Evolutionary conservation across 2,329 filamentous ascomycete species (phyloP).

Genomic region (Beauveria pseudobassiana): DNA sequence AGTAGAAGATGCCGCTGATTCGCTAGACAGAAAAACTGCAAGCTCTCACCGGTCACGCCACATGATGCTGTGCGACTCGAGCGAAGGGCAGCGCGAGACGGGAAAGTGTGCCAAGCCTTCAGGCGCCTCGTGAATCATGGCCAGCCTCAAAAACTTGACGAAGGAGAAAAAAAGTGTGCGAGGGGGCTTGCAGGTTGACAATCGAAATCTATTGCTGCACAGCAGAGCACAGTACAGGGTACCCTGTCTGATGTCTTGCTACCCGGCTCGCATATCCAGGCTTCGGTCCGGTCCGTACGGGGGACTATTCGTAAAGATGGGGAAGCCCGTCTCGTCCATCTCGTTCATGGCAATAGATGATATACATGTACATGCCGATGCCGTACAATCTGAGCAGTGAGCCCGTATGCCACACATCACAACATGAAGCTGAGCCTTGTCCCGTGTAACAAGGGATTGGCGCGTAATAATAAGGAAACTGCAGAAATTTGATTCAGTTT

Average conservation of each 20-base stretch:
- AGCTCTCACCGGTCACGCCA: conserved; percentile 10
- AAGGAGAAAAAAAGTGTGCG: too few species aligned
- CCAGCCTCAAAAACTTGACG: not conserved
- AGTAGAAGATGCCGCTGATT: not conserved
- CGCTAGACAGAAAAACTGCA: not conserved
- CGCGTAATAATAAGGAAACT: not conserved
- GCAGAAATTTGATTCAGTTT: conserved; percentile 5
- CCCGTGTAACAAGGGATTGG: not conserved
- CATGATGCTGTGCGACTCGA: conserved; percentile 9
- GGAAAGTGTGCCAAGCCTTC: not conserved
- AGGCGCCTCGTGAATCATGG: not conserved
- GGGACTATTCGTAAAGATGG: too few species aligned
- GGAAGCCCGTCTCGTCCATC: too few species aligned
- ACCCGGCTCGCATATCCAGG: too few species aligned
- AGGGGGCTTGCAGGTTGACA: too few species aligned
- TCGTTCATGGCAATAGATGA: too few species aligned
- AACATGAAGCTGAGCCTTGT: not conserved
- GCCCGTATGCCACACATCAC: not conserved
- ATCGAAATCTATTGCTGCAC: too few species aligned
- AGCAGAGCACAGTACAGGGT: too few species aligned
- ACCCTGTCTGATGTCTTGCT: too few species aligned
- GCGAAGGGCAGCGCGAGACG: not conserved
- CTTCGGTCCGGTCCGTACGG: too few species aligned
- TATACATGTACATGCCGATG: too few species aligned
- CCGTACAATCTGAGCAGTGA: too few species aligned